Conservation (phyloP, 805 yeast genomes). For the Pichia phayaonensis region DNA sequence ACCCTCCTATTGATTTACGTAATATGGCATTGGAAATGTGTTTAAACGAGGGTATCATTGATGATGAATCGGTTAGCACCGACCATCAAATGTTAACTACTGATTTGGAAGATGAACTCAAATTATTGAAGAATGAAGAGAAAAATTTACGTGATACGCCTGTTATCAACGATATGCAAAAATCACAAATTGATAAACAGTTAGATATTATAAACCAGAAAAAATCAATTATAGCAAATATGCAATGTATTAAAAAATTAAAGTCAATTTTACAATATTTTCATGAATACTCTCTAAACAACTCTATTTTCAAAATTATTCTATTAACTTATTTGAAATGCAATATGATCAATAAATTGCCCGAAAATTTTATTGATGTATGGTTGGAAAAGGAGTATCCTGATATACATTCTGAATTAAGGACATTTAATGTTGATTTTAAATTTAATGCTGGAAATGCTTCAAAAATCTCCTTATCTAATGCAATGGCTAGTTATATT, state of each 20-base stretch:
- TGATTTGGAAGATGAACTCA: constrained; percentile 12
- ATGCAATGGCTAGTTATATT: neutral
- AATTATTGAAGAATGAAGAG: constrained; percentile 21
- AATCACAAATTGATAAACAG: constrained; percentile 18
- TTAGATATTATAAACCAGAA: constrained; percentile 19
- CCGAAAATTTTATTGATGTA: constrained; percentile 34
- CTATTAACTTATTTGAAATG: constrained; percentile 32
- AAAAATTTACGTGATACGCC: constrained; percentile 22
- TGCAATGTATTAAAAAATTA: constrained; percentile 23
- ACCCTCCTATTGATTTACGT: constrained; percentile 47
- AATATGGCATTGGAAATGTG: constrained; percentile 26
- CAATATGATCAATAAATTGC: constrained; percentile 26
- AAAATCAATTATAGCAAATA: constrained; percentile 25
- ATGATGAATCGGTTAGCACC: constrained; percentile 22
- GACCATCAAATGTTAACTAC: constrained; percentile 15
- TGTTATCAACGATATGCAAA: constrained; percentile 22
- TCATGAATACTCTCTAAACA: neutral
- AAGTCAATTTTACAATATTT: constrained; percentile 13
- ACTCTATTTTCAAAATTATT: constrained; percentile 30
- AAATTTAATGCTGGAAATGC: neutral
- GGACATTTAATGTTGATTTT: neutral
- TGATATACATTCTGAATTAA: constrained; percentile 14
- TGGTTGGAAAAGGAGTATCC: constrained; percentile 30
- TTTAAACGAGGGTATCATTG: constrained; percentile 26
- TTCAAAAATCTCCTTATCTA: neutral